These are phyloP conservation scores for Trametes pubescens DNA, from an alignment of 1,284 basidiomycete species.

Conservation along the genomic window DNA sequence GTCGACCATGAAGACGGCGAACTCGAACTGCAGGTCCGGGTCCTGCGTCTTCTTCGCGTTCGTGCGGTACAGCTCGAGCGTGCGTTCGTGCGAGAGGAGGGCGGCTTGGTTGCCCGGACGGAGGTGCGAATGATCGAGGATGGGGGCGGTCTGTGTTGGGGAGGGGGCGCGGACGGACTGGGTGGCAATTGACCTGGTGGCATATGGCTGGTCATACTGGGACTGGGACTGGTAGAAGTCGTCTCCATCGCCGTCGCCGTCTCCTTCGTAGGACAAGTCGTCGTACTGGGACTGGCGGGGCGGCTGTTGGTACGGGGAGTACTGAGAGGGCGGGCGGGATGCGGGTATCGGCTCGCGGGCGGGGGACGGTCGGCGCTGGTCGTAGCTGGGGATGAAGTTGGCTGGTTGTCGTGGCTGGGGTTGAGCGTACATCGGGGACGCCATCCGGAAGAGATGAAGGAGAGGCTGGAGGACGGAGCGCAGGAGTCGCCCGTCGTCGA, in stretches of 20 bases:
- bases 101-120: constrained; percentile 93
- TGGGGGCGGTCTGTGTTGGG: constrained; percentile 61
- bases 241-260: constrained; percentile 45
- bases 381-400: constrained; percentile 45
- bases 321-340: constrained; percentile 35
- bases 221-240: constrained; percentile 50
- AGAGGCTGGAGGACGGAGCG: constrained; percentile 6
- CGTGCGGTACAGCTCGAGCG: constrained; percentile 94
- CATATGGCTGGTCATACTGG: constrained; percentile 40
- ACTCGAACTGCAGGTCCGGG: constrained; percentile 97
- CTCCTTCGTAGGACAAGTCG: constrained; percentile 44
- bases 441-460: constrained; percentile 1
- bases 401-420: constrained; percentile 47
- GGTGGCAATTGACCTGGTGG: constrained; percentile 43
- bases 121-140: constrained; percentile 94
- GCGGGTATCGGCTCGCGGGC: constrained; percentile 30
- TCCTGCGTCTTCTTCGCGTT: constrained; percentile 99
- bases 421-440: constrained; percentile 42
- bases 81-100: constrained; percentile 93
- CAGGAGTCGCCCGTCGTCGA: constrained; percentile 12
- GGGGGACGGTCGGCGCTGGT: constrained; percentile 31
- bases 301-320: constrained; percentile 38
- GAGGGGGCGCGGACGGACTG: constrained; percentile 58
- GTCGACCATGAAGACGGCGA: constrained; percentile 98
- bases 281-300: constrained; percentile 41